phyloP scores from a whole-genome alignment of 1,284 basidiomycete genomes.

The Ustilago loliicola region DNA sequence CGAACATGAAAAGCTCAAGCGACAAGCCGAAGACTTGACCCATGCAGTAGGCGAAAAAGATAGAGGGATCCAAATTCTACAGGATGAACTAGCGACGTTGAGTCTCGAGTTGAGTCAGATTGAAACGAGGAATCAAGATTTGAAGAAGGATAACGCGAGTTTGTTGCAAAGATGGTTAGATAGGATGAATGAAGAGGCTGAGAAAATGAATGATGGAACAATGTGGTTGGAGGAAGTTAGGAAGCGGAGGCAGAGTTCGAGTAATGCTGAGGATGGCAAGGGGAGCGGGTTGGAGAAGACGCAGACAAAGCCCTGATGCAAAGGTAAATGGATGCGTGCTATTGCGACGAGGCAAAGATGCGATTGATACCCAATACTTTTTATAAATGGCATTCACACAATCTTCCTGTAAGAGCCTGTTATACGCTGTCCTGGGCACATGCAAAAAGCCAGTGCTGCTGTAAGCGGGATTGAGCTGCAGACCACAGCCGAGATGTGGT shows the following conservation, averaged over 20 bases:
- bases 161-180: conserved; percentile 79
- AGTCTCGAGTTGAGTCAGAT: conserved; percentile 83
- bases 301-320: neutral
- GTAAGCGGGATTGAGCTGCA: neutral
- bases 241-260: conserved; percentile 36
- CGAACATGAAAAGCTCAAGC: conserved; percentile 77
- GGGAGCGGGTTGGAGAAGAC: neutral
- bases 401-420: neutral
- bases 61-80: conserved; percentile 86
- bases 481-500: neutral
- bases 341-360: too few species aligned
- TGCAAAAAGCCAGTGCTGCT: too few species aligned
- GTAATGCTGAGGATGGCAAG: neutral
- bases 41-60: conserved; percentile 86
- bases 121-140: conserved; percentile 84
- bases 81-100: conserved; percentile 77
- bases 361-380: neutral
- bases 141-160: conserved; percentile 92
- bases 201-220: conserved; percentile 86
- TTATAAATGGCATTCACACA: too few species aligned
- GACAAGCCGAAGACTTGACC: conserved; percentile 73
- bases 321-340: too few species aligned
- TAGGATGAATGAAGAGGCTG: conserved; percentile 86
- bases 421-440: neutral
- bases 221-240: conserved; percentile 54